Conservation (phyloP, 139 green algal species). For the Tetradesmus lagerheimii region DNA sequence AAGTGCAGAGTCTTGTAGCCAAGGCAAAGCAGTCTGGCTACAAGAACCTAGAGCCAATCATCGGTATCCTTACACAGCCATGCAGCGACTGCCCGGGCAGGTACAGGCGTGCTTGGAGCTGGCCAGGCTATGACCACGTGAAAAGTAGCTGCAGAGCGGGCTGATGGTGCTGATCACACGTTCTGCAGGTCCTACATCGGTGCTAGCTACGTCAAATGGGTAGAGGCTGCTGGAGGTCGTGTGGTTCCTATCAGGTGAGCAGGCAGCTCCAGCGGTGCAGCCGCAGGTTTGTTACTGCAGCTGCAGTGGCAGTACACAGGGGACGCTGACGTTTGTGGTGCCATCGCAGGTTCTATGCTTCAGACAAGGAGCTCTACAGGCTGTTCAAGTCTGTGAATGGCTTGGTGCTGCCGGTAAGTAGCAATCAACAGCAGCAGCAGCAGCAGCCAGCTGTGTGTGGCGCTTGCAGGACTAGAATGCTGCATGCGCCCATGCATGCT, state of each 20-base stretch:
- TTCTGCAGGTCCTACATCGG: slow-evolving; percentile 69
- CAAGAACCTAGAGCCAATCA: slow-evolving; percentile 70
- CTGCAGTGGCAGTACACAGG: not conserved
- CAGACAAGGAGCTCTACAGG: slow-evolving; percentile 77
- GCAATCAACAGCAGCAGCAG: not conserved
- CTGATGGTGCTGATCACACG: not conserved
- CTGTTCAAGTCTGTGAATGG: slow-evolving; percentile 87
- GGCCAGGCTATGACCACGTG: not conserved
- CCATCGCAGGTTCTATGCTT: slow-evolving; percentile 67
- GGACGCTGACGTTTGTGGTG: not conserved
- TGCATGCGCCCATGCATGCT: not conserved
- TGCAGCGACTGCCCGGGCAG: slow-evolving; percentile 78
- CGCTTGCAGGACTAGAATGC: too few relatives aligned
- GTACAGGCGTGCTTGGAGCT: not conserved
- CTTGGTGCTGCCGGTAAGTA: slow-evolving; percentile 75
- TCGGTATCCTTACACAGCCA: slow-evolving; percentile 79
- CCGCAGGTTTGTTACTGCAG: not conserved
- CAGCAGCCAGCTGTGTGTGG: not conserved
- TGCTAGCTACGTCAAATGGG: slow-evolving; percentile 82
- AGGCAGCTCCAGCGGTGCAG: not conserved
- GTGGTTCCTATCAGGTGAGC: slow-evolving; percentile 72
- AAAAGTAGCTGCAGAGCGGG: not conserved
- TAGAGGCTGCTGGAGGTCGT: slow-evolving; percentile 73
- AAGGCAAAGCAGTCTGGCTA: not conserved
- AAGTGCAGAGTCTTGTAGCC: not conserved